Evolutionary conservation across 1,284 basidiomycete species (phyloP).

Genomic region (Pisolithus thermaeus): DNA sequence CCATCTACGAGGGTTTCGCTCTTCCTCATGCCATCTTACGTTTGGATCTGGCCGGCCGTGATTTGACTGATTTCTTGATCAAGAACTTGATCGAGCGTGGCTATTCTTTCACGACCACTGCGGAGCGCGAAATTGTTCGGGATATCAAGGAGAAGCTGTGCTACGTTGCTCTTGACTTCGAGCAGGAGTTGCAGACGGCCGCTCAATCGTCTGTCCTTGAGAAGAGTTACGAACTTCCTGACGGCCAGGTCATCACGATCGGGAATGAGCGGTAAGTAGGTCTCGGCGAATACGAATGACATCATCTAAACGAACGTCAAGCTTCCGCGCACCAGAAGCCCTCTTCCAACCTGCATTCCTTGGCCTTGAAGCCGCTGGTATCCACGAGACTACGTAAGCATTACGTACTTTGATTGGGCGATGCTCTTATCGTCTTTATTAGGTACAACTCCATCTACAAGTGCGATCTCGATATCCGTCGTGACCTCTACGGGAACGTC

Average conservation of each 20-base stretch:
- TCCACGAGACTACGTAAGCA: constrained; percentile 88
- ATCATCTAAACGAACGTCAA: constrained; percentile 22
- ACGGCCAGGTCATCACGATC: constrained; percentile 95
- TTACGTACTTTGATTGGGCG: background rate
- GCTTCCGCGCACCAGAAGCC: constrained; percentile 95
- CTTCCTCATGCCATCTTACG: constrained; percentile 93
- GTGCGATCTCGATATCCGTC: constrained; percentile 78
- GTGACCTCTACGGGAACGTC: constrained; percentile 90
- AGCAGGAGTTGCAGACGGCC: constrained; percentile 92
- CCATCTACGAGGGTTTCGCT: constrained; percentile 90
- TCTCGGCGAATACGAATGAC: background rate
- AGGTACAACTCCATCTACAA: constrained; percentile 87
- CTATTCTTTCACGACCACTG: constrained; percentile 91
- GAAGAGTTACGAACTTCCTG: constrained; percentile 95
- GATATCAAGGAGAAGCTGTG: constrained; percentile 99
- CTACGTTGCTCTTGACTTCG: constrained; percentile 96
- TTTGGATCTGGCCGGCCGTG: constrained; percentile 93
- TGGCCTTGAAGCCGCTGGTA: constrained; percentile 90
- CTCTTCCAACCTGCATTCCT: constrained; percentile 96
- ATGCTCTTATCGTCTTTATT: constrained; percentile 6
- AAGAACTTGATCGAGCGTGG: constrained; percentile 94
- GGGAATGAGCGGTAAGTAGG: constrained; percentile 80
- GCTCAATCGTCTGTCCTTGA: constrained; percentile 88
- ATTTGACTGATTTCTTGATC: constrained; percentile 89
- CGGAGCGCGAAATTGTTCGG: constrained; percentile 93